phyloP scores from a whole-genome alignment of 192 early-diverging fungal genomes.

The Rhizophlyctis rosea region DNA sequence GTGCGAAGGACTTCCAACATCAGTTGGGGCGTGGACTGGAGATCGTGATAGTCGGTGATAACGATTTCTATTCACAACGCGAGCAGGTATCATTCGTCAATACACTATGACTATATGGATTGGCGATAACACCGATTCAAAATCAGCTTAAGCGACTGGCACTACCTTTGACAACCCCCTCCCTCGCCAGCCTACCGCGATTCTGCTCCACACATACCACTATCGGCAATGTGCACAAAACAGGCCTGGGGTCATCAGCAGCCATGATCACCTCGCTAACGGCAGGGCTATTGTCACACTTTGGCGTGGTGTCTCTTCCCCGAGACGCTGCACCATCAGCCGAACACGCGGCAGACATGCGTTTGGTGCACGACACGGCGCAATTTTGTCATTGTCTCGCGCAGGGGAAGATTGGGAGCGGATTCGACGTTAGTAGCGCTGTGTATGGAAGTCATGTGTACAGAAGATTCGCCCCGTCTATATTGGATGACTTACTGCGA shows the following conservation, averaged over 20 bases:
- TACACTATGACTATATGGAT: too few species aligned
- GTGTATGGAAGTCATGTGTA: conserved; percentile 90
- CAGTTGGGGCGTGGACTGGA: conserved; percentile 49
- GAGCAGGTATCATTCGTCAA: conserved; percentile 55
- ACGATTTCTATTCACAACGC: conserved; percentile 99
- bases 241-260: conserved; percentile 96
- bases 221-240: conserved; percentile 79
- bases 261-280: conserved; percentile 92
- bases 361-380: conserved; percentile 79
- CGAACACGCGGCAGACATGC: conserved; percentile 23
- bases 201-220: conserved; percentile 65
- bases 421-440: conserved; percentile 93
- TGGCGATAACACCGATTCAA: too few species aligned
- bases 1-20: not conserved
- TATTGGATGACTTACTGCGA: conserved; percentile 34
- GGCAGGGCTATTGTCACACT: conserved; percentile 71
- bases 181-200: conserved; percentile 56
- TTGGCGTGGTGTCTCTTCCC: conserved; percentile 45
- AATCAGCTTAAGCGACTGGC: conserved; percentile 52
- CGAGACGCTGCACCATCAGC: conserved; percentile 6
- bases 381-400: conserved; percentile 93
- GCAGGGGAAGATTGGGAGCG: conserved; percentile 97
- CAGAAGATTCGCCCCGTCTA: conserved; percentile 70
- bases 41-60: conserved; percentile 83
- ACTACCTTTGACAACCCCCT: conserved; percentile 50